These are phyloP conservation scores for Strigomonas culicis DNA, from an alignment of 208 protist genomes.

Conservation along the genomic window DNA sequence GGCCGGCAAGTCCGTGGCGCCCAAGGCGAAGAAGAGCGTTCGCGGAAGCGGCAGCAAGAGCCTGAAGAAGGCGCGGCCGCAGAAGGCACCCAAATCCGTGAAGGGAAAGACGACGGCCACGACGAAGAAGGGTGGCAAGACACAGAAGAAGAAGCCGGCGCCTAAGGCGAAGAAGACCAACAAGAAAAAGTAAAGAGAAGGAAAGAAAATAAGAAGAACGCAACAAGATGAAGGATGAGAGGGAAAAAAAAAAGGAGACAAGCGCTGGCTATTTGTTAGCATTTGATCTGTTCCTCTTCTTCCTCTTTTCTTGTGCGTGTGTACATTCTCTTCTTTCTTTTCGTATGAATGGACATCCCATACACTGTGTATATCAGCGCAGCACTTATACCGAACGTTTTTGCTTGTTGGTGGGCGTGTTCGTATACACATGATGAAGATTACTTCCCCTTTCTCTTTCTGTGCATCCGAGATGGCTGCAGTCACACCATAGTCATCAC, in stretches of 20 bases:
- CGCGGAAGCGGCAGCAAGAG: not conserved
- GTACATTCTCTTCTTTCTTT: not conserved
- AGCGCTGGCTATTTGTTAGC: not conserved
- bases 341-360: not conserved
- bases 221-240: not conserved
- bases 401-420: no score
- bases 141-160: not conserved
- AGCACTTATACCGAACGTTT: no score
- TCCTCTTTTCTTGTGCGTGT: not conserved
- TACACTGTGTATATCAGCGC: not conserved
- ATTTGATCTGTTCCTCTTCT: not conserved
- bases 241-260: not conserved
- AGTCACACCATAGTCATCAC: no score
- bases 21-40: not conserved
- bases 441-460: no score
- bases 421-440: not conserved
- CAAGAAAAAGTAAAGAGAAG: constrained; percentile 1
- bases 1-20: not conserved
- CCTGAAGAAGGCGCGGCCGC: not conserved
- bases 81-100: not conserved
- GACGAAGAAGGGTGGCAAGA: not conserved
- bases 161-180: constrained; percentile 1
- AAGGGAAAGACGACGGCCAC: not conserved
- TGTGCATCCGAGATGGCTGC: no score
- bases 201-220: constrained; percentile 1